phyloP scores from a whole-genome alignment of 805 yeast genomes.

The Cyberlindnera petersonii region DNA sequence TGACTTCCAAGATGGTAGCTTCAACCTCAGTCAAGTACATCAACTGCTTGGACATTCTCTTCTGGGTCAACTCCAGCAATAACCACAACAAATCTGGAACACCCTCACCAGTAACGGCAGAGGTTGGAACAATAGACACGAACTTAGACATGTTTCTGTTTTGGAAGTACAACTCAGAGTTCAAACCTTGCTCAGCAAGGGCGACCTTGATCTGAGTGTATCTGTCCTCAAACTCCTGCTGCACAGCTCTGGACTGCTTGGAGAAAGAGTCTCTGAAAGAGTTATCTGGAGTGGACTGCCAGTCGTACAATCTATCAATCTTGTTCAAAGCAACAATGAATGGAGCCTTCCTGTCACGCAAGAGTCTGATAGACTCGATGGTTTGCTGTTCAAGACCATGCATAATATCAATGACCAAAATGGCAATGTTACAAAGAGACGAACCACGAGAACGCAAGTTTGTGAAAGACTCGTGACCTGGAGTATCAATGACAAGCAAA shows the following conservation, averaged over 20 bases:
- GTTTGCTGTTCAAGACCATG: constrained; percentile 99
- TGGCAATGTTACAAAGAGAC: constrained; percentile 97
- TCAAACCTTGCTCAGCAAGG: constrained; percentile 96
- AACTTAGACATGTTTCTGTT: constrained; percentile 90
- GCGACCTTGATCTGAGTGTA: constrained; percentile 81
- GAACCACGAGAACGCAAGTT: constrained; percentile 98
- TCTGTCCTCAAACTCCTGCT: constrained; percentile 88
- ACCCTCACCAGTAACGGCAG: constrained; percentile 99
- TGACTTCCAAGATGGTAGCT: constrained; percentile 95
- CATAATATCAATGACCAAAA: constrained; percentile 96
- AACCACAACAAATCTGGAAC: constrained; percentile 97
- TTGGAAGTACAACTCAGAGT: constrained; percentile 93
- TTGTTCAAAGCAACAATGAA: constrained; percentile 95
- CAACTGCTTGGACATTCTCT: constrained; percentile 98
- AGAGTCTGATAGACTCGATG: constrained; percentile 82
- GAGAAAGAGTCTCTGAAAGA: constrained; percentile 93
- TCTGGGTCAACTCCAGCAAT: constrained; percentile 90
- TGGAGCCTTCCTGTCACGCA: constrained; percentile 97
- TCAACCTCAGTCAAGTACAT: constrained; percentile 92
- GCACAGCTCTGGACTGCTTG: constrained; percentile 78
- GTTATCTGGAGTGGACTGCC: constrained; percentile 88
- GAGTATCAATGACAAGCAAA: constrained; percentile 92
- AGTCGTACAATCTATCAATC: constrained; percentile 94
- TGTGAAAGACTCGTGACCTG: constrained; percentile 99
- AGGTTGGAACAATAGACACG: constrained; percentile 96